These are phyloP conservation scores for Pseudogymnoascus verrucosus DNA, from an alignment of 2,329 filamentous ascomycete species.

Conservation along the genomic window DNA sequence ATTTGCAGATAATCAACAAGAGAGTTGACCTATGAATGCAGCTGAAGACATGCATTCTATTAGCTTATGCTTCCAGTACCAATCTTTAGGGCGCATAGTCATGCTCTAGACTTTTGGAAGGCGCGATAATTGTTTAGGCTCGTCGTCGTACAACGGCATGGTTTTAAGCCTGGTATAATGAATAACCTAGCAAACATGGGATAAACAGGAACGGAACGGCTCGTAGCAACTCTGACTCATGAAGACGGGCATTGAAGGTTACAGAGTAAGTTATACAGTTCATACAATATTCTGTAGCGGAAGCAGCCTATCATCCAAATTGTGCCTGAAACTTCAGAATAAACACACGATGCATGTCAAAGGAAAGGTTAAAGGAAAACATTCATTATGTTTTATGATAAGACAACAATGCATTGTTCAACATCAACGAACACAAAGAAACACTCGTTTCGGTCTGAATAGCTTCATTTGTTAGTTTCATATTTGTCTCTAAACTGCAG, in stretches of 20 bases:
- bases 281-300: neutral
- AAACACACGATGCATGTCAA: neutral
- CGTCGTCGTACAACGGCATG: neutral
- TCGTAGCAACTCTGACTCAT: neutral
- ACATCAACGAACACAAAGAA: neutral
- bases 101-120: neutral
- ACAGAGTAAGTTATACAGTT: neutral
- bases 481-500: neutral
- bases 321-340: neutral
- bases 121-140: neutral
- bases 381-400: neutral
- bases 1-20: neutral
- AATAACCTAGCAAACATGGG: neutral
- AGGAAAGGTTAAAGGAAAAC: neutral
- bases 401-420: neutral
- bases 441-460: neutral
- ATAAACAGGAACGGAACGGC: neutral
- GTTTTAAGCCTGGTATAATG: neutral
- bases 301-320: neutral
- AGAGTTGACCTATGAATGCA: no score
- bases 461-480: neutral
- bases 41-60: neutral
- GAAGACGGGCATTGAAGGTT: neutral
- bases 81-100: neutral
- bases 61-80: neutral